Evolutionary conservation across 257 asterid species (phyloP).

Genomic region (Mitragyna speciosa): DNA sequence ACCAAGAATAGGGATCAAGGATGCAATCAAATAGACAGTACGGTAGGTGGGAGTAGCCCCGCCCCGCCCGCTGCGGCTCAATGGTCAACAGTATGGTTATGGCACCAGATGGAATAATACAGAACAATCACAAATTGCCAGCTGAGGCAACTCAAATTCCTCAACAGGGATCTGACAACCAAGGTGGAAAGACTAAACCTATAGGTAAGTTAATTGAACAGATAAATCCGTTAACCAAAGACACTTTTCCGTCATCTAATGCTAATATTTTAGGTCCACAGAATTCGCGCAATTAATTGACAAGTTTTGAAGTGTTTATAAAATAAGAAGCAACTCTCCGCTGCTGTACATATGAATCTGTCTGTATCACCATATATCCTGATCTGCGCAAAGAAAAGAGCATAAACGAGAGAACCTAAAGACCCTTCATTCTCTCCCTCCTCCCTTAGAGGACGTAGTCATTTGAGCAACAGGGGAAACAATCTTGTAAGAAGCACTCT

Average conservation of each 20-base stretch:
- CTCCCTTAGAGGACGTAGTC: neutral
- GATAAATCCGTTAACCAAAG: neutral
- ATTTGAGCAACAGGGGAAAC: neutral
- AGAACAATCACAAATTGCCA: neutral
- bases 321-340: neutral
- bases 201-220: neutral
- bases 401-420: neutral
- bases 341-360: conserved; percentile 11
- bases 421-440: neutral
- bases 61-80: neutral
- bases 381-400: neutral
- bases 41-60: neutral
- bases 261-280: neutral
- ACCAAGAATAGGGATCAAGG: neutral
- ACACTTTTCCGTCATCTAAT: neutral
- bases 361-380: neutral
- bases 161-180: neutral
- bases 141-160: neutral
- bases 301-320: neutral
- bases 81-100: neutral
- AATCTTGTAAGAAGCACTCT: neutral
- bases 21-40: neutral
- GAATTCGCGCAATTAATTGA: neutral
- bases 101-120: neutral
- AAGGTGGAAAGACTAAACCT: neutral